phyloP scores from a whole-genome alignment of 371 early-diverging fungal species.

The Mortierella sp. region DNA sequence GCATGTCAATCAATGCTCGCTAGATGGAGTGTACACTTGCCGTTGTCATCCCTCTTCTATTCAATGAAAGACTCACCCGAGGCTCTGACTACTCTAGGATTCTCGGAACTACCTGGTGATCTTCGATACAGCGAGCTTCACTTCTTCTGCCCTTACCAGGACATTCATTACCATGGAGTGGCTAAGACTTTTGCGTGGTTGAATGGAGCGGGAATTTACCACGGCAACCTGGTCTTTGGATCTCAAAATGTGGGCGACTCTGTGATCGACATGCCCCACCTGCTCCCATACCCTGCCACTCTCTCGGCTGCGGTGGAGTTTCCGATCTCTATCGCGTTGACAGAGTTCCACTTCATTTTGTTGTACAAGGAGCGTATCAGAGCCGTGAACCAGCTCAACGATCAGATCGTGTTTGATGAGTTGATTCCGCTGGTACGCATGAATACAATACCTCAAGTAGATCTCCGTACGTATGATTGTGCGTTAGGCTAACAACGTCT shows the following conservation, averaged over 20 bases:
- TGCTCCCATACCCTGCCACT: slow-evolving; percentile 80
- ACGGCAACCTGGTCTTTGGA: slow-evolving; percentile 82
- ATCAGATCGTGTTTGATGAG: slow-evolving; percentile 86
- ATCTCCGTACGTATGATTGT: not conserved
- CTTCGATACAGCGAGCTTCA: slow-evolving; percentile 67
- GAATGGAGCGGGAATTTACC: slow-evolving; percentile 85
- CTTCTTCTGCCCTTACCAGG: slow-evolving; percentile 74
- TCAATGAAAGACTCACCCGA: too few species aligned
- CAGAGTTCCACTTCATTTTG: slow-evolving; percentile 89
- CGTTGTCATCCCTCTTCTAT: too few species aligned
- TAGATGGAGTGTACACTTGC: too few species aligned
- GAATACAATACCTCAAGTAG: not conserved
- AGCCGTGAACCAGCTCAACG: slow-evolving; percentile 82
- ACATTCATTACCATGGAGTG: slow-evolving; percentile 71
- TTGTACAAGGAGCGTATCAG: slow-evolving; percentile 78
- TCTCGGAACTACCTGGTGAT: slow-evolving; percentile 82
- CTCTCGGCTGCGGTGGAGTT: slow-evolving; percentile 59
- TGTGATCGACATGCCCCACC: slow-evolving; percentile 78
- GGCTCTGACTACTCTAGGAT: too few species aligned
- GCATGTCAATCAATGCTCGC: too few species aligned
- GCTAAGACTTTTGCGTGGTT: slow-evolving; percentile 83
- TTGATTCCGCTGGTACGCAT: slow-evolving; percentile 69
- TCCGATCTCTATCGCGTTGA: slow-evolving; percentile 81
- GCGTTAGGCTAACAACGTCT: too few species aligned
- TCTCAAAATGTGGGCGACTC: slow-evolving; percentile 80